These are phyloP conservation scores for Lotmaria passim DNA, from an alignment of 208 protist genomes.

Conservation along the genomic window DNA sequence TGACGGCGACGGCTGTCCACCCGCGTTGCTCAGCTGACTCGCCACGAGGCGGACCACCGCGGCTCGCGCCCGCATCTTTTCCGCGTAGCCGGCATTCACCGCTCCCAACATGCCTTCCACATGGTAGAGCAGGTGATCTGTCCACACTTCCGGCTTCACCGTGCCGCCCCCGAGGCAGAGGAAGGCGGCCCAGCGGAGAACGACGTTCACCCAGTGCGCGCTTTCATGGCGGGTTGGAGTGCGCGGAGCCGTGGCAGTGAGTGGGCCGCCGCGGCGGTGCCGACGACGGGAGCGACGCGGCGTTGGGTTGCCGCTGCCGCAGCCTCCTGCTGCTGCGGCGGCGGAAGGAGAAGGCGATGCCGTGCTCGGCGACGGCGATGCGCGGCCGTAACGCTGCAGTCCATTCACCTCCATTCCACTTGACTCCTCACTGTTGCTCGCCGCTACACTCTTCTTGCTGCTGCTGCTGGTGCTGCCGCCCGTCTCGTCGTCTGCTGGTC, in stretches of 20 bases:
- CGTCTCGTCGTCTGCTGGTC: neutral
- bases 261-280: slow-evolving; percentile 20
- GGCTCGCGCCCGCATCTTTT: slow-evolving; percentile 27
- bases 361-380: neutral
- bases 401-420: neutral
- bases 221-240: slow-evolving; percentile 42
- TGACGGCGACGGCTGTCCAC: neutral
- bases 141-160: slow-evolving; percentile 62
- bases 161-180: slow-evolving; percentile 76
- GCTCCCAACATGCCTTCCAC: slow-evolving; percentile 22
- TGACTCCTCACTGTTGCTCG: neutral
- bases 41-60: slow-evolving; percentile 5
- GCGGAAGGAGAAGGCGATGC: neutral
- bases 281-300: slow-evolving; percentile 21
- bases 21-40: neutral
- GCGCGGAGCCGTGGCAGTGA: slow-evolving; percentile 9
- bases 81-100: slow-evolving; percentile 22
- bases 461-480: too few relatives aligned
- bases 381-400: neutral
- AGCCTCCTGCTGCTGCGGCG: neutral
- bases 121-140: slow-evolving; percentile 57
- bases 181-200: slow-evolving; percentile 61
- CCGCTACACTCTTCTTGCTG: neutral
- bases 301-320: slow-evolving; percentile 1
- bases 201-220: slow-evolving; percentile 68